Base-by-base conservation (phyloP, 2,329 filamentous ascomycete genomes). In the Pyricularia grisea region DNA sequence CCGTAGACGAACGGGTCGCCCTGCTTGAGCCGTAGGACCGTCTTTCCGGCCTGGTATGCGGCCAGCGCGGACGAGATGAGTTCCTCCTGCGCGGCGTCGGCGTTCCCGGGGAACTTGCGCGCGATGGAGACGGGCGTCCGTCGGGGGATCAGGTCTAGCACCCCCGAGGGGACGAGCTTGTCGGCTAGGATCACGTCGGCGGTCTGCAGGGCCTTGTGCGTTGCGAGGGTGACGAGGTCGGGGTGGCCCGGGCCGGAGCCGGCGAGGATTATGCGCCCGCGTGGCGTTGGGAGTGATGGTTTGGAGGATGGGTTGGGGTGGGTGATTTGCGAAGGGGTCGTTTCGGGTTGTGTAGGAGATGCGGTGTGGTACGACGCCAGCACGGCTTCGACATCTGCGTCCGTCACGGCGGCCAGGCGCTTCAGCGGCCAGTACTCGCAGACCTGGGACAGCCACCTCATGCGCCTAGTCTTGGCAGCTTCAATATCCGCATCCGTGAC, bases 351-450 rank as follows among this genome's bases (percentile, higher is more conserved):
- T 73, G 66, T 12, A 42, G 65, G 25, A 74, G 67, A 30, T 14
- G 61, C 65, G 60, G 68, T 70, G 60, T 64, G 42, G 75, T 97
- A 97, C 2, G 91, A 88, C 71, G 86, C 81, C n/a, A 99, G 84
- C 0, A 98, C 87, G 14, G 81, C 78, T 20, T 92, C 88, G 7
- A 97, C 88, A 73, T 98, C 94, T 10, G 85, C 85, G 74, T 97
- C 92, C 3, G 87, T 90, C 72, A 98, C 90, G 60, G 85, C 84
- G 9, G 93, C 93, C 1, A 99, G 85, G 23, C 92, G 88, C 72
- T 89, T 89, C 30, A 99, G 84, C 1, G 95, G 94, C 95, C 95
- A 99, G 80, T 99, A 99, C 81, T 99, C 95, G 84, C 95, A 99
- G 68, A 99, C 93, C 77, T 99, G 95, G 25, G 91, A 88, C 1